Conservation (phyloP, 176 grass and related monocot genomes). For the Elaeis guineensis region DNA sequence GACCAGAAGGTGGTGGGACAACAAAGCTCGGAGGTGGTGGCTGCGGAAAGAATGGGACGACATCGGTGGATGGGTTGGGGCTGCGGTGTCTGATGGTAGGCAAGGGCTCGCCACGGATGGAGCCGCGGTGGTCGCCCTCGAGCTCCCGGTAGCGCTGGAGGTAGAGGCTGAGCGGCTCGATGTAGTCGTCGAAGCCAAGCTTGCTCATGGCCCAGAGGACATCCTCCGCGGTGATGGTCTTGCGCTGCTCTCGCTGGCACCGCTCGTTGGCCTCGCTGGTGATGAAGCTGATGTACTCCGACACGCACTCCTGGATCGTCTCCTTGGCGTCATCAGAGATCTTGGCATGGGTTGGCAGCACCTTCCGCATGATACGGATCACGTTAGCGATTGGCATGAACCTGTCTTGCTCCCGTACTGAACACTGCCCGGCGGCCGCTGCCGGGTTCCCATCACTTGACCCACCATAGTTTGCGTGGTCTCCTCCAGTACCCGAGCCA, state of each 20-base stretch:
- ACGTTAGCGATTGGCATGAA: conserved; percentile 82
- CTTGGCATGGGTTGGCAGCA: conserved; percentile 64
- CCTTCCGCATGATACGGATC: conserved; percentile 69
- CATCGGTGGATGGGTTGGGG: not conserved
- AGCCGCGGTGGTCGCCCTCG: conserved; percentile 48
- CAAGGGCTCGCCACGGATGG: conserved; percentile 2
- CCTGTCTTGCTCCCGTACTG: conserved; percentile 63
- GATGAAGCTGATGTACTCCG: conserved; percentile 90
- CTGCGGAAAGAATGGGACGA: conserved; percentile 21
- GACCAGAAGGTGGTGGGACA: conserved; percentile 17
- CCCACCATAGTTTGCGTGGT: too few species aligned
- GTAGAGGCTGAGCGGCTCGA: conserved; percentile 57
- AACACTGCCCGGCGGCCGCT: too few species aligned
- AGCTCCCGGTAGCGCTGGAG: conserved; percentile 65
- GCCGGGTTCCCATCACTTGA: too few species aligned
- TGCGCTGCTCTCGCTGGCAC: conserved; percentile 65
- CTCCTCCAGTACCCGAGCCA: too few species aligned
- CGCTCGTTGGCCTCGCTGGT: conserved; percentile 84
- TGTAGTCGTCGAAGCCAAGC: conserved; percentile 75
- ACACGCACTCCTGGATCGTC: conserved; percentile 76
- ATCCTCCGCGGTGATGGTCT: conserved; percentile 80
- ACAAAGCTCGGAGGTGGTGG: conserved; percentile 21
- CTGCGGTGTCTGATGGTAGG: conserved; percentile 12
- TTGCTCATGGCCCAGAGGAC: conserved; percentile 78
- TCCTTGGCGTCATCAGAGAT: conserved; percentile 69